A percentile compares a stretch with the other conserved stretches of the same genome.
Conservation (phyloP, 805 yeast species). For the Suhomyces prunicola region DNA sequence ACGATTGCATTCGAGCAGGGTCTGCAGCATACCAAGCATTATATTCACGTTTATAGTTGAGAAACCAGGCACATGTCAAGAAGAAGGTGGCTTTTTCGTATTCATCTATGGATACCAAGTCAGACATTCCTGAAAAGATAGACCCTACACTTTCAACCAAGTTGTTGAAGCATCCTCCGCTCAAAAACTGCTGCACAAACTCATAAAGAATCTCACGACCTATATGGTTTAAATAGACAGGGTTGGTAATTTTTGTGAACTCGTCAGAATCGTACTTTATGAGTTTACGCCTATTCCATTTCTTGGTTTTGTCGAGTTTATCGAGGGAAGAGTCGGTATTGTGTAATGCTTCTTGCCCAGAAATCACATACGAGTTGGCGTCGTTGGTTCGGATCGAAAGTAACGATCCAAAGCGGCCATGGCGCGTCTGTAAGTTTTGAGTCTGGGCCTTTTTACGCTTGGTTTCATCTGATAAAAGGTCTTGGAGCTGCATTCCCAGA, state of each 20-base stretch:
- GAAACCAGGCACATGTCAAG: constrained; percentile 69
- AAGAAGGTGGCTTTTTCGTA: constrained; percentile 48
- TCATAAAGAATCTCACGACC: constrained; percentile 36
- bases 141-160: constrained; percentile 52
- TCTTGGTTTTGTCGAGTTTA: constrained; percentile 64
- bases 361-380: constrained; percentile 59
- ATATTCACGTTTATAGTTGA: constrained; percentile 55
- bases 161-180: constrained; percentile 74
- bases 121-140: constrained; percentile 36
- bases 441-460: constrained; percentile 47
- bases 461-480: constrained; percentile 59
- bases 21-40: constrained; percentile 1
- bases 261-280: constrained; percentile 43
- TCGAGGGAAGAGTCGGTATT: constrained; percentile 53
- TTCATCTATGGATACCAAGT: constrained; percentile 29
- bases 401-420: constrained; percentile 87
- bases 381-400: constrained; percentile 66
- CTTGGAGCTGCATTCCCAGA: constrained; percentile 43
- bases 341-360: constrained; percentile 64
- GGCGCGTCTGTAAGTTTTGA: constrained; percentile 64
- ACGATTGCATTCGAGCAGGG: background rate
- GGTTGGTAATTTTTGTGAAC: constrained; percentile 20
- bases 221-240: constrained; percentile 22
- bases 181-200: constrained; percentile 49
- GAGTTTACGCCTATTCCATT: constrained; percentile 50